Conservation (phyloP, 2,329 filamentous ascomycete species). For the Taxawa tesnikishii region DNA sequence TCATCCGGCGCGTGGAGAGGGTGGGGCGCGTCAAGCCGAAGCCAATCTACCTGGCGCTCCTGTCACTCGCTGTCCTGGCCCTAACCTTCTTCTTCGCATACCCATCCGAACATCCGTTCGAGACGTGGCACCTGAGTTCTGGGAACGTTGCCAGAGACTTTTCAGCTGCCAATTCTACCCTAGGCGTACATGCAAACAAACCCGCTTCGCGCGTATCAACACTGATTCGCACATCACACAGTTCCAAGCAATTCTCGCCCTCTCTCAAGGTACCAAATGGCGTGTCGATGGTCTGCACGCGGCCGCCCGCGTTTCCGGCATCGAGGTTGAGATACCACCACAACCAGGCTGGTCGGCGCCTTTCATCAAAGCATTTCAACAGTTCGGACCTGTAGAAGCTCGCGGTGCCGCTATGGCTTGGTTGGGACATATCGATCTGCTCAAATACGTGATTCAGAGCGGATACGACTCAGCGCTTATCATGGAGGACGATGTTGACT, state of each 20-base stretch:
- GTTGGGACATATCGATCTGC: constrained; percentile 20
- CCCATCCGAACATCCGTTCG: no score
- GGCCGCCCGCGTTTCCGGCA: constrained; percentile 20
- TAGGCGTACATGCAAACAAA: no score
- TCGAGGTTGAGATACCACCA: constrained; percentile 21
- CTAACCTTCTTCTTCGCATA: no score
- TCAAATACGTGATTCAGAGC: constrained; percentile 17
- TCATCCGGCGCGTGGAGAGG: no score
- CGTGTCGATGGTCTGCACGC: constrained; percentile 22
- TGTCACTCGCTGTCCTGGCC: no score
- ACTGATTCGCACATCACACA: no score
- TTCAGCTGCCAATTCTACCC: no score
- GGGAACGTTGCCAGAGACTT: no score
- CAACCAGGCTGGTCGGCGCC: constrained; percentile 19
- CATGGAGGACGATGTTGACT: constrained; percentile 27
- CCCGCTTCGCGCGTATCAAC: no score
- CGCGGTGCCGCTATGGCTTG: constrained; percentile 14
- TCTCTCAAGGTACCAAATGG: constrained; percentile 23
- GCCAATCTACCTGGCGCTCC: no score
- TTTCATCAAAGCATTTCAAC: constrained; percentile 17
- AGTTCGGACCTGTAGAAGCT: constrained; percentile 7
- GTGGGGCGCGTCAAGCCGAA: no score
- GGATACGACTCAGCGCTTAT: constrained; percentile 16
- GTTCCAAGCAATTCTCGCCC: constrained; percentile 15
- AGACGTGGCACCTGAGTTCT: no score